Evolutionary conservation across 2,329 filamentous ascomycete genomes (phyloP).

Genomic region (Apiospora koreana): DNA sequence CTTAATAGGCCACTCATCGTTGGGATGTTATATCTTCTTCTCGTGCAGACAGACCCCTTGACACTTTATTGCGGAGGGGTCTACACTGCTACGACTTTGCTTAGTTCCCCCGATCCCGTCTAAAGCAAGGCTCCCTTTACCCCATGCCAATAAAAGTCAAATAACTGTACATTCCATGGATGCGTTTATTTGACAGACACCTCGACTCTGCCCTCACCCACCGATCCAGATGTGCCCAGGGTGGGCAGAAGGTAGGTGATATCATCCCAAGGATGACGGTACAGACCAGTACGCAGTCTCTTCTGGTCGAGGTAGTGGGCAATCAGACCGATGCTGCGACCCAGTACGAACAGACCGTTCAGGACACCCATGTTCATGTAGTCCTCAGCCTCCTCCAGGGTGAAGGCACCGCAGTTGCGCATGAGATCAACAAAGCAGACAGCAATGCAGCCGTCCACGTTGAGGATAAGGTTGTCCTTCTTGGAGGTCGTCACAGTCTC

Average conservation of each 20-base stretch:
- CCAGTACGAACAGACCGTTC: slow-evolving; percentile 98
- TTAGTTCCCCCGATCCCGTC: neutral
- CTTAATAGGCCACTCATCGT: slow-evolving; percentile 5
- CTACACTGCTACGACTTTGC: slow-evolving; percentile 5
- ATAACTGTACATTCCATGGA: slow-evolving; percentile 22
- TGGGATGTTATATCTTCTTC: slow-evolving; percentile 7
- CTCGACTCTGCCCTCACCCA: slow-evolving; percentile 87
- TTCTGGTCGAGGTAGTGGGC: slow-evolving; percentile 99
- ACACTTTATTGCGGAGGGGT: neutral
- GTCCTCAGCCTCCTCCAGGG: slow-evolving; percentile 93
- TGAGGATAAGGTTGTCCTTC: slow-evolving; percentile 99
- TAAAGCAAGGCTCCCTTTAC: slow-evolving; percentile 13
- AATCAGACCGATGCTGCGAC: slow-evolving; percentile 97
- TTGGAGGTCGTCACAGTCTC: slow-evolving; percentile 98
- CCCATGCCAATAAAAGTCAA: slow-evolving; percentile 21
- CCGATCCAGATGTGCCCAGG: slow-evolving; percentile 68
- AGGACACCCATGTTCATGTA: slow-evolving; percentile 99
- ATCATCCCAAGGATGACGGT: slow-evolving; percentile 99
- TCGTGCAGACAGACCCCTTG: neutral
- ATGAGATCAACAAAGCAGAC: slow-evolving; percentile 98
- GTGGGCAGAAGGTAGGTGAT: slow-evolving; percentile 92
- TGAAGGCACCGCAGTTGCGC: slow-evolving; percentile 98
- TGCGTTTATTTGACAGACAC: slow-evolving; percentile 66
- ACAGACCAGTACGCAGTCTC: slow-evolving; percentile 95
- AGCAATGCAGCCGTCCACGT: slow-evolving; percentile 96